These are phyloP conservation scores for Fagopyrum tataricum DNA, from an alignment of 148 eudicot species.

Conservation along the genomic window DNA sequence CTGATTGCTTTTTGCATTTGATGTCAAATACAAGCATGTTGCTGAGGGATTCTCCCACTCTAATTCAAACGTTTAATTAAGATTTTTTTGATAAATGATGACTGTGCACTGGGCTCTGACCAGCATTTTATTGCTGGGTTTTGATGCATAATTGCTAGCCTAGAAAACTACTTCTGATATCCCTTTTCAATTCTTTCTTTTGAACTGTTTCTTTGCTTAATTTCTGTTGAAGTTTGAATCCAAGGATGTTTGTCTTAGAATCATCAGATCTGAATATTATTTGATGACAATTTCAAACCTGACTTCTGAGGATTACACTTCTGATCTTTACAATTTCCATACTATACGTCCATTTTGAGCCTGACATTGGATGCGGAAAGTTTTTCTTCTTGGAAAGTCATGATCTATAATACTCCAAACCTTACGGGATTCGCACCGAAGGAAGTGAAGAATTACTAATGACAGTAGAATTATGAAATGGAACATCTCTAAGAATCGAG, in stretches of 20 bases:
- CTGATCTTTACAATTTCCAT: background rate
- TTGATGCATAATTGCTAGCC: conserved; percentile 11
- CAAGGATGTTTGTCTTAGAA: background rate
- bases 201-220: background rate
- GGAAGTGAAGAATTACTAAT: no score
- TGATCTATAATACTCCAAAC: no score
- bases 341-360: no score
- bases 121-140: background rate
- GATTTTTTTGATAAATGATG: background rate
- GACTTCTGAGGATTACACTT: background rate
- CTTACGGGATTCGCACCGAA: no score
- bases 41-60: conserved; percentile 7
- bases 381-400: no score
- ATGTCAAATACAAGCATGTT: conserved; percentile 6
- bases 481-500: no score
- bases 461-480: no score
- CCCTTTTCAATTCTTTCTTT: background rate
- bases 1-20: conserved; percentile 3
- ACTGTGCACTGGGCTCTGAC: conserved; percentile 12
- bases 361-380: no score
- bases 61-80: background rate
- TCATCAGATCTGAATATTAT: conserved; percentile 1
- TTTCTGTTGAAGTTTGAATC: background rate
- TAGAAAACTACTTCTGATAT: conserved; percentile 8
- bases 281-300: background rate